Base-by-base conservation (phyloP, 2,329 filamentous ascomycete genomes). In the Ascochyta lentis region DNA sequence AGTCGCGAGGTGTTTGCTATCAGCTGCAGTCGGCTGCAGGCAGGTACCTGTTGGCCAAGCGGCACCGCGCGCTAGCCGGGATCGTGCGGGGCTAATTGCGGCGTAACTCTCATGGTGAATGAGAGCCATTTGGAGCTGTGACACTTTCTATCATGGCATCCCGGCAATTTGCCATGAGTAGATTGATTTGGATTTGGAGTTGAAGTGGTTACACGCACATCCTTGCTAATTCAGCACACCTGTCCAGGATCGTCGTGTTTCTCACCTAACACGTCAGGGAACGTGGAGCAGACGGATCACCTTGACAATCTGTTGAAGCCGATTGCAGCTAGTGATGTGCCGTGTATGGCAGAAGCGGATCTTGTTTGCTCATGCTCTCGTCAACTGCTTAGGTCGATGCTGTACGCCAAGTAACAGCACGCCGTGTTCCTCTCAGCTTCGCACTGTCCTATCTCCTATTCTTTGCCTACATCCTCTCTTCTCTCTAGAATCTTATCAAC, bases 401-500 rank as follows among this genome's bases (percentile, higher is more conserved):
- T 34, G n/a, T 49, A 10, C 33, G 4, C 9, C 10, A 27, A 6
- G 15, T 13, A 12, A 13, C 22, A 37, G 29, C 16, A 16, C 15
- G 12, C 22, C 19, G 13, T 24, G 13, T 22, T 45, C 42, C 26
- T 31, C 2, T 24, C 15, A 9, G 13, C 31, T 16, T 16, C 2
- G 5, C 12, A 31, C 8, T 8, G 24, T 61, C 46, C 63, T 35
- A 65, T 65, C 38, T 70, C 61, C 47, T 67, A 70, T 31, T 71
- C 65, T 43, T 74, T 77, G 45, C 80, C 77, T 29, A 74, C 72
- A 19, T 79, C 79, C 23, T 79, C 79, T 66, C 91, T 83, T 78
- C 84, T 84, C 42, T 87, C 74, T 66, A 99, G 72, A 58, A 99
- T 93, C 78, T 94, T 88, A 75, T 99, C 95, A 59, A 99, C 87